Evolutionary conservation across 176 grass and related monocot species (phyloP), one percentile per base, ranked within the genome.

Genomic region (Paspalum vaginatum): DNA sequence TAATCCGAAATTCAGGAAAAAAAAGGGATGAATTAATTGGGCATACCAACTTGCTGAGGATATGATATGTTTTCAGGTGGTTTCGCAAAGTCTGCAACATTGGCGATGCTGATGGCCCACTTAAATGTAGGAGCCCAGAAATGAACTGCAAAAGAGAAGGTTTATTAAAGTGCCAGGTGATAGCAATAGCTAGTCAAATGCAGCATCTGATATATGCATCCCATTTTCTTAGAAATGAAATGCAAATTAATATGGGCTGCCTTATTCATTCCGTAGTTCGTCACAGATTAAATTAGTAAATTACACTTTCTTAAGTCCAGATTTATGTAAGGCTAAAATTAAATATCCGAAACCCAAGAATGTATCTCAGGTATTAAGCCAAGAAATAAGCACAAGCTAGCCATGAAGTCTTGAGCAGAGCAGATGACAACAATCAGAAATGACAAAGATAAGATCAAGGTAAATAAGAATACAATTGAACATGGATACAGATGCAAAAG

Each of bases 51-150:
- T 98, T 95, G 92, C 68, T 98, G 96, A 86, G 92, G 96, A 64
- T 95, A 95, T 14, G 96, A 95, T 63, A 95, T 87, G 54, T 91
- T 93, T 85, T 98, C 95, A 15, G 95, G 95, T 79, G 90, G 92
- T 74, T 95, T 98, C 17, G 92, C 61, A 50, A 98, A 98, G 79
- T 98, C 95, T 4, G 92, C 96, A 84, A 95, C 55, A 51, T 95
- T 98, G 8, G 96, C 96, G 54, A 98, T 95, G 61, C 90, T 98
- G 54, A 98, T 98, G 21, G 86, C 92, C 96, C 96, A 98, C 87
- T 98, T 98, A 61, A 98, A 98, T 50, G 90, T 98, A 12, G 90
- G 90, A 16, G 92, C 92, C 95, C 95, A 95, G 80, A 95, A 93
- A 88, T 93, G 92, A 95, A 98, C 90, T 89, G 75, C 70, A 84